phyloP scores from a whole-genome alignment of 495 filamentous ascomycete genomes.

The Margaritispora aquatica region DNA sequence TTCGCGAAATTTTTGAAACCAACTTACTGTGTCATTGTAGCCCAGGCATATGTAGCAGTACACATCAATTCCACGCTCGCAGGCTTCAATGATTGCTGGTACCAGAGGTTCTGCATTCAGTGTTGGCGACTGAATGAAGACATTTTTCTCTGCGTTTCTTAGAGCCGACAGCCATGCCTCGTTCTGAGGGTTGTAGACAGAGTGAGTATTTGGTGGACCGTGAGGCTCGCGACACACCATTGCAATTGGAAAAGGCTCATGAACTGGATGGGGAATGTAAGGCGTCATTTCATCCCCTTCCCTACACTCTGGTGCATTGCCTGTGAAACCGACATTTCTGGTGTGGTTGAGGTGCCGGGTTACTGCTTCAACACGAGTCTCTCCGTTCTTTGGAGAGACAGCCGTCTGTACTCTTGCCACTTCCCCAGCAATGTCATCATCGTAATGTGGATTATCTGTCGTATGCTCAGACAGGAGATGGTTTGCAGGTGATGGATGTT shows the following conservation, averaged over 20 bases:
- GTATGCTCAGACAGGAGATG: constrained; percentile 47
- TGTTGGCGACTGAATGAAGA: constrained; percentile 73
- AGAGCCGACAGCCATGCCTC: constrained; percentile 63
- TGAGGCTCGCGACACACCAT: constrained; percentile 62
- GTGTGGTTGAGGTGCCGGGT: constrained; percentile 61
- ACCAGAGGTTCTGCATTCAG: constrained; percentile 66
- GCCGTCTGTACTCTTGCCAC: constrained; percentile 50
- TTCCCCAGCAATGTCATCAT: constrained; percentile 50
- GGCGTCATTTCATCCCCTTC: constrained; percentile 53
- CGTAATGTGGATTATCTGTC: constrained; percentile 54
- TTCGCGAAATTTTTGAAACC: background rate
- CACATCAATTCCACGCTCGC: constrained; percentile 59
- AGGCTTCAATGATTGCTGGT: constrained; percentile 53
- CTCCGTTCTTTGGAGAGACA: constrained; percentile 39
- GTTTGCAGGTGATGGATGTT: constrained; percentile 20
- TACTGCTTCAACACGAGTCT: constrained; percentile 48
- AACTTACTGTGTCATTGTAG: constrained; percentile 63
- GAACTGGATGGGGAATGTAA: constrained; percentile 47
- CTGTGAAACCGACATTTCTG: constrained; percentile 41
- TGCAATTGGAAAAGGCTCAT: constrained; percentile 61
- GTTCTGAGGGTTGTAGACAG: constrained; percentile 62
- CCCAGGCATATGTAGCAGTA: constrained; percentile 67
- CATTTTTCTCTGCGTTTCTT: constrained; percentile 48
- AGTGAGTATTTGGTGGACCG: constrained; percentile 52
- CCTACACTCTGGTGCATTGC: constrained; percentile 45